Evolutionary conservation across 441 rosid species (phyloP).

Genomic region (Bruguiera hainesii): DNA sequence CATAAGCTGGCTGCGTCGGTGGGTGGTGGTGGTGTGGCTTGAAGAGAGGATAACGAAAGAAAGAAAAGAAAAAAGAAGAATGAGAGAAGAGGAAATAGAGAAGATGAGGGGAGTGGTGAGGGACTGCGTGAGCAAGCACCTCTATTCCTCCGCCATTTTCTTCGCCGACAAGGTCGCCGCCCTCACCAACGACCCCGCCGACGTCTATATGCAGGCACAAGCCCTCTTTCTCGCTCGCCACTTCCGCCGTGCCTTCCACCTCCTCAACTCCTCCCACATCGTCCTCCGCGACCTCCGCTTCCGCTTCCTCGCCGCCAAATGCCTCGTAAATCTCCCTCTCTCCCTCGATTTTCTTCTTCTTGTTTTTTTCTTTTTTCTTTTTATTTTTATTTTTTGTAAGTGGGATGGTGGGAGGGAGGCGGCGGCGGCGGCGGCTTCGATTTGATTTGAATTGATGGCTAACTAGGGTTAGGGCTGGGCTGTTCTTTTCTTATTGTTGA

Average conservation of each 20-base stretch:
- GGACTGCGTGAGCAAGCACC: conserved; percentile 92
- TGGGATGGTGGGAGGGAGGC: no score
- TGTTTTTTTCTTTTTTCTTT: neutral
- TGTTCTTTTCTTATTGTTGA: neutral
- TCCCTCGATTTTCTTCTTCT: neutral
- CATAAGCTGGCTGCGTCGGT: no score
- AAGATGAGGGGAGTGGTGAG: conserved; percentile 90
- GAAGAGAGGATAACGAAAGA: neutral
- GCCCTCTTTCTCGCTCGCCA: conserved; percentile 93
- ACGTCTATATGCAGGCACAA: conserved; percentile 93
- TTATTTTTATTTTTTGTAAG: no score
- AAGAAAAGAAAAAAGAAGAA: conserved; percentile 16
- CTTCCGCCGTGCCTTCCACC: conserved; percentile 90
- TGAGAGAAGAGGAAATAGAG: conserved; percentile 86
- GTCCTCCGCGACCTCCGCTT: conserved; percentile 91
- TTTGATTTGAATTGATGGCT: neutral
- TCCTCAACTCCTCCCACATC: conserved; percentile 83
- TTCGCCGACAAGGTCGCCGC: conserved; percentile 92
- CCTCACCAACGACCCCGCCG: conserved; percentile 75
- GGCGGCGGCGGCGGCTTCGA: no score
- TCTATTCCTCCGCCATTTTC: conserved; percentile 93
- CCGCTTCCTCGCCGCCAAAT: conserved; percentile 94
- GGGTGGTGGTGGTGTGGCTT: no score
- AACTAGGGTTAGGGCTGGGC: neutral
- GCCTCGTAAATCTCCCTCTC: conserved; percentile 50